These are phyloP conservation scores for Alnus glutinosa DNA, from an alignment of 306 rosid species.

Conservation along the genomic window DNA sequence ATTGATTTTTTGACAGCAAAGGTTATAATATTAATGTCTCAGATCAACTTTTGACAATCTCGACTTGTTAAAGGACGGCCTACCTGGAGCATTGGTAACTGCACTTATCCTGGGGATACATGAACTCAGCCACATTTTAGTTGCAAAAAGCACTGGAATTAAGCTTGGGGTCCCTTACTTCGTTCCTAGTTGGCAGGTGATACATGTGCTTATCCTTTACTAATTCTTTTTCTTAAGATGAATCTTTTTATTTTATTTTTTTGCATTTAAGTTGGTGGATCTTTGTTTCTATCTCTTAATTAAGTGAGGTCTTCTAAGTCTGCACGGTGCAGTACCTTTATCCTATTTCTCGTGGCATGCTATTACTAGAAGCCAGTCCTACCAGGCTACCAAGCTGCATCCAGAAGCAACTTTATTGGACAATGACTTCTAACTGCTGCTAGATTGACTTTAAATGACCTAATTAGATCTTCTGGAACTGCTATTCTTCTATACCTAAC, in stretches of 20 bases:
- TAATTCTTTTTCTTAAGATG: constrained; percentile 1
- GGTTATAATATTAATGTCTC: constrained; percentile 42
- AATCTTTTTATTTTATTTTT: constrained; percentile 6
- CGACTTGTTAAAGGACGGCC: constrained; percentile 82
- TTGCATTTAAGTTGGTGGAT: neutral
- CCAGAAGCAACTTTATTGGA: neutral
- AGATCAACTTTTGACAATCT: constrained; percentile 89
- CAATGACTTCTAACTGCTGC: neutral
- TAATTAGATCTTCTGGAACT: neutral
- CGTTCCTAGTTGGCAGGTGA: constrained; percentile 99
- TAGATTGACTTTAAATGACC: neutral
- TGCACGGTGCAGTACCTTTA: neutral
- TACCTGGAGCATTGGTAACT: constrained; percentile 86
- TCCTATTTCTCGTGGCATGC: neutral
- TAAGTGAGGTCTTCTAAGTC: neutral
- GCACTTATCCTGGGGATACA: constrained; percentile 78
- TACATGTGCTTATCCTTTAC: constrained; percentile 22
- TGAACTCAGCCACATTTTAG: constrained; percentile 75
- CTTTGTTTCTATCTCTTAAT: neutral
- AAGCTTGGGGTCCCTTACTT: constrained; percentile 92
- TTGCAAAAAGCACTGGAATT: constrained; percentile 59
- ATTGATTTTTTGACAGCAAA: constrained; percentile 37
- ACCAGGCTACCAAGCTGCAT: neutral
- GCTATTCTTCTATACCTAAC: neutral
- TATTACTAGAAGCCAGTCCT: neutral